Evolutionary conservation across 352 stramenopile genomes (phyloP), one percentile per base, ranked within the genome.

Genomic region (Bremia lactucae): DNA sequence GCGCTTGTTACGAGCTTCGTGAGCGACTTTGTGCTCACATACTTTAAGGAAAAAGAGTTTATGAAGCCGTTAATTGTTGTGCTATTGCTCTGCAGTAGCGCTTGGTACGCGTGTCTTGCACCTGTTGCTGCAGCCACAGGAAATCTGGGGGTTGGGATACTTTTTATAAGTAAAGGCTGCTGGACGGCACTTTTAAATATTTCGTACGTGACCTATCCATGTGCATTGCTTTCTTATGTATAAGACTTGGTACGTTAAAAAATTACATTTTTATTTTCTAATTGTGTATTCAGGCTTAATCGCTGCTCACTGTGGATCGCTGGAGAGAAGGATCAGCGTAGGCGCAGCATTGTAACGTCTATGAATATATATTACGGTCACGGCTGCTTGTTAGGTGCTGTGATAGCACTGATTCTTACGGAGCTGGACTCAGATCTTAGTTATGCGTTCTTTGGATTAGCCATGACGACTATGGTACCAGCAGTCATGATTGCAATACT

Each of bases 111-210:
- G 29, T 82, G 70, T 44, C 54, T 87, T 1, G 51, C 70, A 6
- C 55, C 69, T 0, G 55, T 85, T 8, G 75, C 75, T n/a, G 72
- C 63, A 8, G 62, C 68, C 4, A 72, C 64, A 10, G 75, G 72
- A 16, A 85, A 69, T 36, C 56, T 87, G 7, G 72, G 75, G 19
- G 70, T 85, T 13, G 62, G 60, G n/a, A 38, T 82, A 15, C 82
- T 70, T 43, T 85, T 85, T 42, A 83, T 87, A 36, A 68, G 68
- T 20, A 87, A 87, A 44, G 75, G 75, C 18, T 70, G 79, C 33
- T 85, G 70, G 72, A 77, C 65, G 8, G 70, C 75, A 11, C 65
- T 87, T 29, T 52, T 87, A 19, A 87, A 87, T 46, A 87, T 87
- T 46, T 71, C 72, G 73, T 83, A 68, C 40, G 63, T 53, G 4